A percentile compares a stretch with the other conserved stretches of the same genome.
Conservation (phyloP, 345 rosid genomes). For the Pistacia integerrima region DNA sequence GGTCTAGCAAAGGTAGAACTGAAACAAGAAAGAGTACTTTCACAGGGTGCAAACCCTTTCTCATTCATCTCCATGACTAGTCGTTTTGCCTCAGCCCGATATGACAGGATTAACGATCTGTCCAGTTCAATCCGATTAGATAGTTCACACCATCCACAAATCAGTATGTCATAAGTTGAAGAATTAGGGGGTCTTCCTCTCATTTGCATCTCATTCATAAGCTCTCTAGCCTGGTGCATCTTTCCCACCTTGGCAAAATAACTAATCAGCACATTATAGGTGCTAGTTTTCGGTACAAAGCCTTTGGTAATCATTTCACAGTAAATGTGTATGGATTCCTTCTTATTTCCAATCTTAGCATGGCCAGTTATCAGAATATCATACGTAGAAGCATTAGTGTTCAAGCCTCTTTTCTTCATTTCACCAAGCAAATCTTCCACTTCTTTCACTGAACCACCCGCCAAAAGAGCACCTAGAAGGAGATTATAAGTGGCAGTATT, state of each 20-base stretch:
- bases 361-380: slow-evolving; percentile 67
- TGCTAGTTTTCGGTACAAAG: slow-evolving; percentile 70
- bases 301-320: slow-evolving; percentile 82
- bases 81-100: slow-evolving; percentile 58
- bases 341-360: slow-evolving; percentile 70
- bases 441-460: slow-evolving; percentile 48
- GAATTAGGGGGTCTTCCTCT: slow-evolving; percentile 64
- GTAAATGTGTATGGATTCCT: slow-evolving; percentile 57
- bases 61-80: slow-evolving; percentile 69
- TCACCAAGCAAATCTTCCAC: slow-evolving; percentile 51
- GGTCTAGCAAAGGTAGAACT: slow-evolving; percentile 62
- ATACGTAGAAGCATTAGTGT: slow-evolving; percentile 63
- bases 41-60: slow-evolving; percentile 61
- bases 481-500: slow-evolving; percentile 67
- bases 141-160: slow-evolving; percentile 69
- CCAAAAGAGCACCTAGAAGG: slow-evolving; percentile 60
- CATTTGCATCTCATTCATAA: slow-evolving; percentile 70
- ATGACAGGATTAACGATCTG: slow-evolving; percentile 43
- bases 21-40: slow-evolving; percentile 59
- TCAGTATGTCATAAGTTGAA: slow-evolving; percentile 72
- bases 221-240: slow-evolving; percentile 80
- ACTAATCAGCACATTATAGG: slow-evolving; percentile 73
- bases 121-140: slow-evolving; percentile 56
- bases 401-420: slow-evolving; percentile 64
- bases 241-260: slow-evolving; percentile 65